A percentile compares a stretch with the other conserved stretches of the same genome.
These are phyloP conservation scores for Rauvolfia tetraphylla DNA, from an alignment of 257 asterid species.

Conservation along the genomic window DNA sequence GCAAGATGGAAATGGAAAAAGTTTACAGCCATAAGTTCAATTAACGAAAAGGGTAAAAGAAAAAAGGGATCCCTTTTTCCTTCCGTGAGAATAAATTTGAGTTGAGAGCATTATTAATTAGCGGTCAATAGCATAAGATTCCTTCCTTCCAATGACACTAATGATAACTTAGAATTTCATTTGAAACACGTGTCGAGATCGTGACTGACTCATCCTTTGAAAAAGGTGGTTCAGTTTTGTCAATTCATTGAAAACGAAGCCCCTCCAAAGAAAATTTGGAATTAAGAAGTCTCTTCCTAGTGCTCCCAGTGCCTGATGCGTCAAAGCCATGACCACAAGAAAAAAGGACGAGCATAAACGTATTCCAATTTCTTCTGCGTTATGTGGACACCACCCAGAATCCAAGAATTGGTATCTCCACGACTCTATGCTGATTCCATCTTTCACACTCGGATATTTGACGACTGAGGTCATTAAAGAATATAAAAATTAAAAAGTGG, in stretches of 20 bases:
- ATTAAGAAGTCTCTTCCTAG: neutral
- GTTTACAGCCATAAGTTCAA: neutral
- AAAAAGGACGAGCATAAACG: neutral
- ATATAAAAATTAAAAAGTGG: neutral
- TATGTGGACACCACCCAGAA: constrained; percentile 8
- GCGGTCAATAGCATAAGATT: constrained; percentile 25
- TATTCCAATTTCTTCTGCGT: neutral
- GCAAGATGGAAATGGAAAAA: too few relatives aligned
- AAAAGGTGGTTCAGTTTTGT: neutral
- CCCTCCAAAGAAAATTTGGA: neutral
- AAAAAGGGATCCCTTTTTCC: neutral
- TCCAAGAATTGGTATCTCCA: constrained; percentile 29
- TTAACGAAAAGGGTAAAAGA: too few relatives aligned
- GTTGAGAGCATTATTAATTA: neutral
- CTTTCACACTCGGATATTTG: neutral
- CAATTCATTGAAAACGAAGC: neutral
- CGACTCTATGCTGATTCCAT: neutral
- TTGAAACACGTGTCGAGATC: neutral
- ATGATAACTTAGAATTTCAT: neutral
- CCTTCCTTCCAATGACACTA: constrained; percentile 7
- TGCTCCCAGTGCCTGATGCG: neutral
- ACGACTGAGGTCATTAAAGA: neutral
- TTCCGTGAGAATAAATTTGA: neutral
- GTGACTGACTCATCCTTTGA: too few relatives aligned
- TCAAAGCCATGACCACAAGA: neutral